Evolutionary conservation across 2,329 filamentous ascomycete species (phyloP).

Genomic region (Epichloe typhina): DNA sequence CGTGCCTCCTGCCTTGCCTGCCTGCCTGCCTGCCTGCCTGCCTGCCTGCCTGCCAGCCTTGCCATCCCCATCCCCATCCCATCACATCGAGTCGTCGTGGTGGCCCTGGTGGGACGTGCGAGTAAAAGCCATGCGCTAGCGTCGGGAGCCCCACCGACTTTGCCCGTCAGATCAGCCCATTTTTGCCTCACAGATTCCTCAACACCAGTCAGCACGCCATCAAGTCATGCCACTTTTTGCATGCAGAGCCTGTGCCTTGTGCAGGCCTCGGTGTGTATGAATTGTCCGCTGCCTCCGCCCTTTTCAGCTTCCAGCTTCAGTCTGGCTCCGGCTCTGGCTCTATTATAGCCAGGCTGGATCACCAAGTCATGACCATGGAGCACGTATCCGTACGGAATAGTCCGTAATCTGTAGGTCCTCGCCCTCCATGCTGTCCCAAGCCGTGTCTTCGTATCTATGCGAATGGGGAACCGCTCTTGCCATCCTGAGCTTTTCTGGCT

Average conservation of each 20-base stretch:
- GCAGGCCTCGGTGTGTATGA: not conserved
- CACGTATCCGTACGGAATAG: not conserved
- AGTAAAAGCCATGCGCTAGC: not conserved
- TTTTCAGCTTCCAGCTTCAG: constrained; percentile 1
- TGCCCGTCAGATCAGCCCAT: constrained; percentile 21
- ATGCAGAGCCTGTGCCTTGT: constrained; percentile 3
- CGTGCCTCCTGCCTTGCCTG: too few species aligned
- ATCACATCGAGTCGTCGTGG: not conserved
- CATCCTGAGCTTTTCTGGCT: not conserved
- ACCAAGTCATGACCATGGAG: too few species aligned
- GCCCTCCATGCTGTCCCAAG: not conserved
- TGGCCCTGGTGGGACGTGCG: not conserved
- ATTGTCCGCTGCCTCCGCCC: constrained; percentile 3
- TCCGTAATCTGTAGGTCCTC: not conserved
- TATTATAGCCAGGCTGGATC: not conserved
- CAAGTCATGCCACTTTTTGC: constrained; percentile 24
- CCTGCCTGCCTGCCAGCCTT: too few species aligned
- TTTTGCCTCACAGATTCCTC: constrained; percentile 21
- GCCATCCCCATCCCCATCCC: too few species aligned
- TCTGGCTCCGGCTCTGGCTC: not conserved
- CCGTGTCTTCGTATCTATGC: not conserved
- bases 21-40: too few species aligned
- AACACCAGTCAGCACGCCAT: constrained; percentile 14
- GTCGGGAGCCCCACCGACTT: constrained; percentile 5
- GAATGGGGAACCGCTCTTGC: not conserved